phyloP scores from a whole-genome alignment of 2,329 filamentous ascomycete species.

The Fusarium pseudonygamai region DNA sequence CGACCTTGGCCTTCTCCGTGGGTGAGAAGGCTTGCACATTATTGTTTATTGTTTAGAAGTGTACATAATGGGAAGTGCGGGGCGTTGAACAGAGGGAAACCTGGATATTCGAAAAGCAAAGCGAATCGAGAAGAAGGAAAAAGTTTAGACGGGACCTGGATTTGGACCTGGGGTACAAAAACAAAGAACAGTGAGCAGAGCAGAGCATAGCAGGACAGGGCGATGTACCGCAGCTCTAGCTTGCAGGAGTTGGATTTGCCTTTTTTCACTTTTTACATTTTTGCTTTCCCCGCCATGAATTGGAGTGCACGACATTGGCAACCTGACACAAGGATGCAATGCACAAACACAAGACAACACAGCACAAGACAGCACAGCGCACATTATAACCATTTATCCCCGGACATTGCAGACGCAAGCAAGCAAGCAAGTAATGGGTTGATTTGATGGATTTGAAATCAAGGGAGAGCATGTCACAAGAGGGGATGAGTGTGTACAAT shows the following conservation, averaged over 20 bases:
- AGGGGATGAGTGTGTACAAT: constrained; percentile 35
- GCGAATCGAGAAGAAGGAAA: constrained; percentile 26
- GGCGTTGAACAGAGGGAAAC: constrained; percentile 36
- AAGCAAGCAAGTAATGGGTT: constrained; percentile 23
- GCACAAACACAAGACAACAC: constrained; percentile 10
- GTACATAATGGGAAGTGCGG: constrained; percentile 36
- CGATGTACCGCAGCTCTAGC: constrained; percentile 9
- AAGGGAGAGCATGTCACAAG: constrained; percentile 28
- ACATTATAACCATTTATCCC: constrained; percentile 25
- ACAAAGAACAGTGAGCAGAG: constrained; percentile 23
- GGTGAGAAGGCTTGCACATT: constrained; percentile 25
- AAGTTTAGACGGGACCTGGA: constrained; percentile 38
- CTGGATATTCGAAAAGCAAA: constrained; percentile 31
- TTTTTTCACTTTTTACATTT: constrained; percentile 17
- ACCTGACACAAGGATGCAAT: constrained; percentile 13
- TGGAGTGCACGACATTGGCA: constrained; percentile 15
- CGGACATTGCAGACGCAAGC: constrained; percentile 18
- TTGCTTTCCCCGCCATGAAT: constrained; percentile 15
- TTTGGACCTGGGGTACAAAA: constrained; percentile 16
- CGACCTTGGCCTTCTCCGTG: constrained; percentile 1
- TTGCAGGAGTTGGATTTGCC: constrained; percentile 36
- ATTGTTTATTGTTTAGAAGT: constrained; percentile 41
- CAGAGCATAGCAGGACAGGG: neutral
- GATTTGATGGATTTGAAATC: constrained; percentile 12
- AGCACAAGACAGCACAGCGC: neutral